Base-by-base conservation (phyloP, 2,329 filamentous ascomycete species). In the Fusarium incarnatum region DNA sequence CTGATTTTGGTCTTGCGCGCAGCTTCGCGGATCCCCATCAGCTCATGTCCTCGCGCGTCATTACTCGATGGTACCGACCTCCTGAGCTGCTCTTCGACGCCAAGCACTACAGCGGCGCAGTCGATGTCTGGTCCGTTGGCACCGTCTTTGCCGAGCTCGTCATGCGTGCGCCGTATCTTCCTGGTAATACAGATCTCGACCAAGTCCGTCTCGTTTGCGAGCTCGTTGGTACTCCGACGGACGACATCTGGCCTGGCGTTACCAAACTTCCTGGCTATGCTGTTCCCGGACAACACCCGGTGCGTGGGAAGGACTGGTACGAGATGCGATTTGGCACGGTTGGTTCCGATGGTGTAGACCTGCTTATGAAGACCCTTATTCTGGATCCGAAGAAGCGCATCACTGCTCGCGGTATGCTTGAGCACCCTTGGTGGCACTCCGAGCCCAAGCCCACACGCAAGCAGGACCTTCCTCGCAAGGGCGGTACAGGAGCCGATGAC, bases 231-330 rank as follows among this genome's bases (percentile, higher is more conserved):
- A 97, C 94, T 0, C 96, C 96, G 0, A 96, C 90, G 7, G 96
- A 99, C 78, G 93, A 96, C 18, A 95, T 94, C 78, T 99, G 96
- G 96, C 94, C 96, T 1, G 95, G 95, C 28, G 94, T 99, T 10
- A 90, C 90, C 7, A 89, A 89, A 68, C 84, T 99, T 13, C 89
- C 90, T 16, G 91, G 91, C 64, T 99, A 96, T 80, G 88, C 94
- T n/a, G 87, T 92, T 2, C 86, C 91, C 3, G 87, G 88, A 8
- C 82, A 87, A 59, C 85, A 89, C 67, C 83, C 88, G 73, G 73
- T 93, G 80, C 87, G 88, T 67, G 88, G 89, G 2, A 87, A 88
- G 67, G 89, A 92, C 59, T 91, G 91, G 76, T 98, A 93, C 84
- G 85, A 91, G 77, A 83, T 85, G 56, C 88, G 89, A 66, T 98